phyloP scores from a whole-genome alignment of 331 rosid species.

The Quercus phellos region DNA sequence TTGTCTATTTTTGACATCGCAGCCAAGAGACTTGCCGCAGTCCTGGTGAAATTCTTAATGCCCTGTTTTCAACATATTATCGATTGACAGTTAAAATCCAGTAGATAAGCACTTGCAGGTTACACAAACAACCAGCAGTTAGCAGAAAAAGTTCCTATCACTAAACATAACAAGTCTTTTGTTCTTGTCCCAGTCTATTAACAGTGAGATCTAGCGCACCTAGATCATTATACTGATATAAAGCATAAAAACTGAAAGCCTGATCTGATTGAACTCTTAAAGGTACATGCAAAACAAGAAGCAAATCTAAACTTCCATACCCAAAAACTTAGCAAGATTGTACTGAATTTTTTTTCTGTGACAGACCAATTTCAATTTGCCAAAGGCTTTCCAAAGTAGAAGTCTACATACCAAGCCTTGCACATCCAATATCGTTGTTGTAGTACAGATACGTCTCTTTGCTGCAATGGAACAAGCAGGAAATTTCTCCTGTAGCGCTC shows the following conservation, averaged over 20 bases:
- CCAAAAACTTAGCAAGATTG: background rate
- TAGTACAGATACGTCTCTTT: constrained; percentile 65
- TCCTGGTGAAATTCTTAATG: constrained; percentile 71
- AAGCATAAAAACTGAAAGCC: background rate
- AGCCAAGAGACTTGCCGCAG: constrained; percentile 79
- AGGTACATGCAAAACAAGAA: background rate
- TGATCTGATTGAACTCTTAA: background rate
- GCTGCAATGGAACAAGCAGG: constrained; percentile 92
- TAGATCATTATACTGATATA: background rate
- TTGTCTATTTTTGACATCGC: constrained; percentile 72
- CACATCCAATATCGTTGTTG: constrained; percentile 82
- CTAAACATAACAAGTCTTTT: background rate
- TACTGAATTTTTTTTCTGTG: background rate
- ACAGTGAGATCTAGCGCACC: background rate
- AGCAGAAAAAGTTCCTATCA: background rate
- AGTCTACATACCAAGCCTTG: constrained; percentile 72
- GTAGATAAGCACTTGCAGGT: background rate
- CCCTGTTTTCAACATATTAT: constrained; percentile 51
- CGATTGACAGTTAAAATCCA: constrained; percentile 15
- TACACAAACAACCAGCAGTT: background rate
- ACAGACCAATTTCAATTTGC: background rate
- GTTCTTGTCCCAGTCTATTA: background rate
- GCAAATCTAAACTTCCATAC: background rate
- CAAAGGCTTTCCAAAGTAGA: background rate
- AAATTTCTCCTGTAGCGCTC: constrained; percentile 60